Base-by-base conservation (phyloP, 2,329 filamentous ascomycete species). In the Gaeumannomyces sp. region DNA sequence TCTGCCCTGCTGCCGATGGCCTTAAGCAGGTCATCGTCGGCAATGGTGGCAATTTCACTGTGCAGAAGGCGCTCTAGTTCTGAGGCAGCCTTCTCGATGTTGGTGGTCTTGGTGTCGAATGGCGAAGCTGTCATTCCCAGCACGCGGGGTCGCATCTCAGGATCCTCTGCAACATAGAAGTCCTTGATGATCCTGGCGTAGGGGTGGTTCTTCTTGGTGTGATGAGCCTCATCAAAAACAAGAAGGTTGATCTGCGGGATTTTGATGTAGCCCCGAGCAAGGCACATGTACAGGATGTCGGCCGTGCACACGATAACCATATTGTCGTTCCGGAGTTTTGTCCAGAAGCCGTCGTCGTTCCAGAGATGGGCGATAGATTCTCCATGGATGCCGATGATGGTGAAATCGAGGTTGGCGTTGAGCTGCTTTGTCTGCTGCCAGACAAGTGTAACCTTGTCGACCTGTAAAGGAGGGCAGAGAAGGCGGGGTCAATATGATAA, bases 51-150 rank as follows among this genome's bases (percentile, higher is more conserved):
- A 71, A 99, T 97, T 70, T 89, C 87, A 73, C 89, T 90, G 72
- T 95, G 85, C 1, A 99, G 80, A 53, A 96, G 80, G 1, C 77
- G 81, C 73, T 98, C 94, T 0, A 99, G 83, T 64, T 91, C 86
- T 66, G 79, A 78, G 0, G 91, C 90, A 53, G 91, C 91, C 66
- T 85, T 80, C 22, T 81, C 80, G 33, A 96, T 83, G 11, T 59
- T n/a, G 68, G 97, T 88, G 0, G 85, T 84, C 71, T 91, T 90
- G 0, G 91, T 87, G 76, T 98, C 93, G 3, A 97, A 89, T 0
- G 95, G 95, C 0, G 95, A 98, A 10, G 95, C 95, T 1, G 95
- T 99, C 94, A 98, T 97, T 31, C 94, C 94, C 69, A 99, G 90
- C 27, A 99, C 88, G 53, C 88, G 89, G 4, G 95, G 95, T 5